Percentiles rank a stretch among this genome's conserved stretches.
Conservation (phyloP, 768 basidiomycete genomes). For the Rhodotorula kratochvilovae region DNA sequence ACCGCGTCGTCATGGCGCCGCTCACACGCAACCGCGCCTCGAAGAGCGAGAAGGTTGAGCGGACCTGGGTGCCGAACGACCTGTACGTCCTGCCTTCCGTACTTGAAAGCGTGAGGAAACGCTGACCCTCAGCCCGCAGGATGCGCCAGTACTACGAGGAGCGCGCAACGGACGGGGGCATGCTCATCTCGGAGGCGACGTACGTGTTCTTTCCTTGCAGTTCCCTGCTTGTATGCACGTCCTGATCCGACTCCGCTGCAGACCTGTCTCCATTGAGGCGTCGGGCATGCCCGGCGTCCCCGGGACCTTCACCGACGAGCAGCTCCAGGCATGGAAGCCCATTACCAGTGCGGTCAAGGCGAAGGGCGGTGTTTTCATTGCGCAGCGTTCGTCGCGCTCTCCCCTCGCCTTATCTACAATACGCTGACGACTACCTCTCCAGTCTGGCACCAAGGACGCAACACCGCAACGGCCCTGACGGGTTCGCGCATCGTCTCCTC, state of each 20-base stretch:
- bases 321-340: slow-evolving; percentile 59
- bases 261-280: slow-evolving; percentile 42
- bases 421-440: neutral
- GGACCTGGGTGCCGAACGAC: slow-evolving; percentile 33
- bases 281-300: slow-evolving; percentile 14
- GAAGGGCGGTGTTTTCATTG: slow-evolving; percentile 52
- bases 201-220: slow-evolving; percentile 17
- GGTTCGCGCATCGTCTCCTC: slow-evolving; percentile 20
- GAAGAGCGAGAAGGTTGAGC: neutral
- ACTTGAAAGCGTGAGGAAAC: slow-evolving; percentile 24
- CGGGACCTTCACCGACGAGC: slow-evolving; percentile 44
- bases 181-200: slow-evolving; percentile 56
- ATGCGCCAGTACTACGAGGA: slow-evolving; percentile 41
- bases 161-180: slow-evolving; percentile 51
- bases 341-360: slow-evolving; percentile 55
- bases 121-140: slow-evolving; percentile 1
- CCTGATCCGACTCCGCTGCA: too few relatives aligned
- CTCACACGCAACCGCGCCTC: slow-evolving; percentile 38
- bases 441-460: slow-evolving; percentile 31
- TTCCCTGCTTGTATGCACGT: too few relatives aligned
- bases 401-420: neutral
- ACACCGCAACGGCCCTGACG: slow-evolving; percentile 20
- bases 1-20: slow-evolving; percentile 40
- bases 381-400: slow-evolving; percentile 46
- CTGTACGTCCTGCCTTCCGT: slow-evolving; percentile 4